Base-by-base conservation (phyloP, 345 rosid species). In the Leavenworthia alabamica region DNA sequence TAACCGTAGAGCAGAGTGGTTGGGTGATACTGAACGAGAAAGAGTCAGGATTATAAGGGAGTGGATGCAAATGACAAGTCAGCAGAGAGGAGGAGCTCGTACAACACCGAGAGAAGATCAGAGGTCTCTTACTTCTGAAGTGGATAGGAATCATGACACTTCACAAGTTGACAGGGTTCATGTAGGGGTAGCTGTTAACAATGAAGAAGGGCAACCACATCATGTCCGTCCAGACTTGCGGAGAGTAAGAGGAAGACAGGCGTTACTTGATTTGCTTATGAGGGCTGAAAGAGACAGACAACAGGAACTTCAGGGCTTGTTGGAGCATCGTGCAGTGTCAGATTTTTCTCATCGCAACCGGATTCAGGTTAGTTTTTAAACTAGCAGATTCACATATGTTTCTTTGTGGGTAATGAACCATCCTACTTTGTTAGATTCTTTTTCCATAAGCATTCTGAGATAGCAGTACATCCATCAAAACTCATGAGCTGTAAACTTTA, bases 311-410 rank as follows among this genome's bases (percentile, higher is more conserved):
- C 82, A 90, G 79, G 90, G 85, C 46, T 74, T 94, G 81, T 70
- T 80, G 80, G 99, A 90, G 79, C 97, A 90, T 71, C 90, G 96
- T 17, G 93, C 99, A 63, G 99, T 90, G 60, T 90, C 97, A 37
- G 97, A 88, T 78, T 94, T 94, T 74, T 95, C 99, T 69, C 97
- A 94, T 71, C 99, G 99, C 41, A 90, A 84, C 61, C 89, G 97
- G 68, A 86, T 94, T 76, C 99, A 94, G 97, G 97, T 94, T 60
- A 32, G 78, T 75, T 50, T 11, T 16, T 4, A 50, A 44, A 22
- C 26, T 12, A 46, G 43, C 13, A 1, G 31, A 22, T 57, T 68
- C 37, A 5, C 32, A n/a, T 50, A 5, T 52, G 46, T 33, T 9
- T 60, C 33, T 27, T 58, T 42, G 10, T 66, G 56, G 52, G 28